phyloP scores from a whole-genome alignment of 2,329 filamentous ascomycete species.

The Canariomyces notabilis region DNA sequence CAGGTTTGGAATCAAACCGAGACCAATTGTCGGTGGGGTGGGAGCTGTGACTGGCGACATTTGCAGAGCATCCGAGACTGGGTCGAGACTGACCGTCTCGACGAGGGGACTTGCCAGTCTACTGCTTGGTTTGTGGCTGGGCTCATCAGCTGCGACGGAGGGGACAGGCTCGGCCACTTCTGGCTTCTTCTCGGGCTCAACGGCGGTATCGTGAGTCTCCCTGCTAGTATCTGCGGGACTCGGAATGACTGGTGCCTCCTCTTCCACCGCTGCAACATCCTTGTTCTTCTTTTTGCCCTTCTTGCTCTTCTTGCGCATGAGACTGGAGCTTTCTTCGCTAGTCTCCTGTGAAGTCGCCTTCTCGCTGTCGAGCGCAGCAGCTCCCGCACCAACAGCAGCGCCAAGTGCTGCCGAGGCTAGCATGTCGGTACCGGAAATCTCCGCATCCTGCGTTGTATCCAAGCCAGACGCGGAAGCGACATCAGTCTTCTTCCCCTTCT shows the following conservation, averaged over 20 bases:
- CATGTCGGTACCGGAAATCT: not conserved
- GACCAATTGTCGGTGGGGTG: slow-evolving; percentile 21
- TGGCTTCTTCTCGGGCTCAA: not conserved
- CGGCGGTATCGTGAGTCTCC: not conserved
- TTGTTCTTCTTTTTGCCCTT: slow-evolving; percentile 29
- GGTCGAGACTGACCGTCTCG: slow-evolving; percentile 24
- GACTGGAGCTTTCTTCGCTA: slow-evolving; percentile 20
- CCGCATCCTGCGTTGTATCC: slow-evolving; percentile 6
- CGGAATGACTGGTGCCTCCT: slow-evolving; percentile 3
- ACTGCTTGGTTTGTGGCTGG: slow-evolving; percentile 12
- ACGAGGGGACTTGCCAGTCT: slow-evolving; percentile 12
- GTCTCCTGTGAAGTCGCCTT: slow-evolving; percentile 3
- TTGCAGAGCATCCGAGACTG: slow-evolving; percentile 17
- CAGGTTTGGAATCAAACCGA: slow-evolving; percentile 28
- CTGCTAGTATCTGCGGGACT: not conserved
- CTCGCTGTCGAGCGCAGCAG: slow-evolving; percentile 1
- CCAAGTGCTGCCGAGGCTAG: slow-evolving; percentile 1
- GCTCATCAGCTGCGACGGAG: not conserved
- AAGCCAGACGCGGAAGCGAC: slow-evolving; percentile 6
- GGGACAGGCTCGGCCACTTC: not conserved
- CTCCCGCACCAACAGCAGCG: not conserved
- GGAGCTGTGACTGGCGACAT: slow-evolving; percentile 4
- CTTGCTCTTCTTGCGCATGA: slow-evolving; percentile 25
- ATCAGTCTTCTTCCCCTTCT: slow-evolving; percentile 23
- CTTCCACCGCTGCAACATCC: slow-evolving; percentile 4